phyloP scores from a whole-genome alignment of 2,329 filamentous ascomycete species.

The Didymella keratinophila region DNA sequence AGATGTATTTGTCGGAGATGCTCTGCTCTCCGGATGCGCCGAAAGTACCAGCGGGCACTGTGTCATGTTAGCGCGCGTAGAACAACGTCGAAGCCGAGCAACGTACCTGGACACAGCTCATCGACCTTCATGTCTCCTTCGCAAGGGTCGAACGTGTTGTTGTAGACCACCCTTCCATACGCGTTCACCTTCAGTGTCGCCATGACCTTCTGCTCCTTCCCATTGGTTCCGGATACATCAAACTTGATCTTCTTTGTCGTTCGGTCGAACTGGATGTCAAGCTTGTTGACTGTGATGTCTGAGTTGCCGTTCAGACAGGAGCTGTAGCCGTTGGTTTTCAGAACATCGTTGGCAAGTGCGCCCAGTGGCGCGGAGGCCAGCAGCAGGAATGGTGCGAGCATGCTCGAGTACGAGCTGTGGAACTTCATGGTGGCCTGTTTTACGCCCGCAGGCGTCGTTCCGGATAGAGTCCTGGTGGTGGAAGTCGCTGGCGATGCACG shows the following conservation, averaged over 20 bases:
- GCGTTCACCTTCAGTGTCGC: conserved; percentile 79
- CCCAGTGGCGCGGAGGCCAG: conserved; percentile 51
- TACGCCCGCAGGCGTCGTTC: conserved; percentile 43
- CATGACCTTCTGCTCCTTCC: conserved; percentile 78
- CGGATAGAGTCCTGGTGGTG: conserved; percentile 7
- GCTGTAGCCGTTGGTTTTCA: conserved; percentile 82
- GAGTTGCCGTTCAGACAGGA: conserved; percentile 68
- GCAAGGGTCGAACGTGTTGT: conserved; percentile 85
- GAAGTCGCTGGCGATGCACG: conserved; percentile 1
- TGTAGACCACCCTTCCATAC: conserved; percentile 83
- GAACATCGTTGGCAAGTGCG: conserved; percentile 72
- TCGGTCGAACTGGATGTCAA: conserved; percentile 82
- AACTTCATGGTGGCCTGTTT: conserved; percentile 40
- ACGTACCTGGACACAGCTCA: conserved; percentile 80
- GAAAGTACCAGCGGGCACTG: conserved; percentile 79
- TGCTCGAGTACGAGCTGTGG: conserved; percentile 47
- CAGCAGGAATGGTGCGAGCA: conserved; percentile 51
- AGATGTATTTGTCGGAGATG: conserved; percentile 75
- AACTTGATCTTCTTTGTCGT: conserved; percentile 77
- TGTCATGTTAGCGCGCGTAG: conserved; percentile 28
- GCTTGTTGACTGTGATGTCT: conserved; percentile 73
- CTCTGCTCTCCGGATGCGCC: conserved; percentile 73
- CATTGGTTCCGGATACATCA: conserved; percentile 80
- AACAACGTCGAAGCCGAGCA: conserved; percentile 10
- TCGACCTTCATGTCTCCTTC: conserved; percentile 69